Base-by-base conservation (phyloP, 345 rosid species). In the Geranium rotundifolium region DNA sequence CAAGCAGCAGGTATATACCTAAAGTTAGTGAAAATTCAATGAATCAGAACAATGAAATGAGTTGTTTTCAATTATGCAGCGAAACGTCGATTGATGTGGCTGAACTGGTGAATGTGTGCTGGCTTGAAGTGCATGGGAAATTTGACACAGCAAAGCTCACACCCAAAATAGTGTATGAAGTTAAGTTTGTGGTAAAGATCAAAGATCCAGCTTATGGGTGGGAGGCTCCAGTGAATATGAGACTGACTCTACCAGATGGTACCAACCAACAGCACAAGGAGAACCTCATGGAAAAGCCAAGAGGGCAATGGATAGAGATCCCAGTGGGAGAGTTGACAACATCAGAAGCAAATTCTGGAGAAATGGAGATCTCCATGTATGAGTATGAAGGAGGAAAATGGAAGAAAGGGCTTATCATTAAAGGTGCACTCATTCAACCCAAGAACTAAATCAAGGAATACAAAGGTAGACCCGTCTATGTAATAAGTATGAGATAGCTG, bases 401-500 rank as follows among this genome's bases (percentile, higher is more conserved):
- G 96, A 89, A 84, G 72, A 69, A 57, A n/a, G 91, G 95, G 3
- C 81, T 86, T 13, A 50, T 66, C 27, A 9, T 89, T 67, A 86
- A 83, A 80, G 89, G 89, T 39, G 66, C 82, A 54, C 37, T 59
- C 37, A 76, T 86, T 68, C 76, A 69, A 37, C 89, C 90, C 1
- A 81, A 69, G 41, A 52, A 58, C 8, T 30, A 29, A 67, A 16
- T 9, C 15, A 3, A 4, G n/a, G n/a, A 17, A 17, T 52, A 17
- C n/a, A 17, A 17, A 52, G 14, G 8, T 34, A 34, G 4, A 8
- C 41, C 4, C 4, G 41, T 4, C 41, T 34, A 8, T 34, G 41
- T 34, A 34, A 34, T 8, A 34, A 34, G 41, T 34, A 34, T n/a
- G n/a, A n/a, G n/a, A n/a, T n/a, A n/a, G n/a, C n/a, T n/a, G n/a